A percentile compares a stretch with the other conserved stretches of the same genome.
phyloP scores from a whole-genome alignment of 2,329 filamentous ascomycete genomes.

The Ophiosphaerella narmari region DNA sequence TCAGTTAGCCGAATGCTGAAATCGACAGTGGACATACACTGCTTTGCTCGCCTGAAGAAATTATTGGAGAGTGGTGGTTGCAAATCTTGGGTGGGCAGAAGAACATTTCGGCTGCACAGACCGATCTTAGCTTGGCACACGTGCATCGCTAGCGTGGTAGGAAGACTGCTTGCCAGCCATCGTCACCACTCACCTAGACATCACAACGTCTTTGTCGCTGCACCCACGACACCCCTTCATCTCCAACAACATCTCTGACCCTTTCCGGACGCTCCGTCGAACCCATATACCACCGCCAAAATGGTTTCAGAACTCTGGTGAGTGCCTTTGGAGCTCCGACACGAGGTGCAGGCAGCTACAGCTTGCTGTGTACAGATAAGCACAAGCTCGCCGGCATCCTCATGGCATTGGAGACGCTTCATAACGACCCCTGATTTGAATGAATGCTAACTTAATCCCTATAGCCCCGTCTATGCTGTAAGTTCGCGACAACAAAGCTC shows the following conservation, averaged over 20 bases:
- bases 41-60: conserved; percentile 38
- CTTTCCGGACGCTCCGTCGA: conserved; percentile 25
- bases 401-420: conserved; percentile 12
- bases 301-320: conserved; percentile 86
- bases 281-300: conserved; percentile 49
- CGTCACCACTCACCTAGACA: conserved; percentile 42
- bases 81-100: background rate
- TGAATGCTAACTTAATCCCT: conserved; percentile 35
- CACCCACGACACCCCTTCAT: conserved; percentile 36
- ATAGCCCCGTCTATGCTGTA: conserved; percentile 97
- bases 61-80: conserved; percentile 16
- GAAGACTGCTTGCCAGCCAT: conserved; percentile 40
- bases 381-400: conserved; percentile 35
- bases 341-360: conserved; percentile 41
- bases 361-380: conserved; percentile 41
- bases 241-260: conserved; percentile 31
- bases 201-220: conserved; percentile 31
- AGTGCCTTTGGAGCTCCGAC: conserved; percentile 52
- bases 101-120: conserved; percentile 1
- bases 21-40: conserved; percentile 25
- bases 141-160: conserved; percentile 27
- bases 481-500: conserved; percentile 57
- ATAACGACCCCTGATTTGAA: conserved; percentile 9
- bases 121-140: conserved; percentile 21
- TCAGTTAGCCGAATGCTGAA: background rate